Conservation (phyloP, 495 filamentous ascomycete genomes). For the Neurospora sp. region DNA sequence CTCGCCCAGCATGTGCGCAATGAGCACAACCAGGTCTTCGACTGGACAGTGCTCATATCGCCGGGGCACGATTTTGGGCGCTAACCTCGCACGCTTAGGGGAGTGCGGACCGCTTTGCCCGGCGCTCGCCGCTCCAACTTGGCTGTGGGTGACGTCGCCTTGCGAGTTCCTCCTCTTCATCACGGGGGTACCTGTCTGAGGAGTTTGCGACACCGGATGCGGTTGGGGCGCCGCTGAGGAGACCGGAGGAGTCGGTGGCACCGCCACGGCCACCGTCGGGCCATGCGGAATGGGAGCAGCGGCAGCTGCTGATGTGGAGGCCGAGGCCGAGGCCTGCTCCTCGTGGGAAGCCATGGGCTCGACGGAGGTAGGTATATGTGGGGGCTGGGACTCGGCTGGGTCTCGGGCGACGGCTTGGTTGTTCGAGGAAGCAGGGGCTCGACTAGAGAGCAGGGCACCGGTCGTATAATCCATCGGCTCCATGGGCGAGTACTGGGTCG, state of each 20-base stretch:
- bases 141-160: conserved; percentile 36
- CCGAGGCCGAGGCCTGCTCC: conserved; percentile 6
- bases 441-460: conserved; percentile 24
- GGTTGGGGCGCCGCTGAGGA: conserved; percentile 15
- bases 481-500: conserved; percentile 48
- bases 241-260: not conserved
- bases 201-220: conserved; percentile 24
- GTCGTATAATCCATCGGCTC: conserved; percentile 30
- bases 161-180: conserved; percentile 39
- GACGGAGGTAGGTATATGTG: conserved; percentile 1
- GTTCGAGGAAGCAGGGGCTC: conserved; percentile 12
- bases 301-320: conserved; percentile 2
- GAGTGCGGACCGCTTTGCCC: conserved; percentile 29
- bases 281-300: conserved; percentile 1
- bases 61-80: conserved; percentile 59
- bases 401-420: conserved; percentile 2
- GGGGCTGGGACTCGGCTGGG: conserved; percentile 18
- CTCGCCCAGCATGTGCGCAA: conserved; percentile 91
- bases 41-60: conserved; percentile 70
- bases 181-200: conserved; percentile 28
- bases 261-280: not conserved
- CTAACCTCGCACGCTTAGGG: conserved; percentile 38
- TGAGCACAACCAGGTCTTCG: conserved; percentile 77
- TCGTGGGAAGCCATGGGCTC: conserved; percentile 16
- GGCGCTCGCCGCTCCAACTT: conserved; percentile 7